These are phyloP conservation scores for Dryas drummondii DNA, from an alignment of 306 rosid species.

Conservation along the genomic window DNA sequence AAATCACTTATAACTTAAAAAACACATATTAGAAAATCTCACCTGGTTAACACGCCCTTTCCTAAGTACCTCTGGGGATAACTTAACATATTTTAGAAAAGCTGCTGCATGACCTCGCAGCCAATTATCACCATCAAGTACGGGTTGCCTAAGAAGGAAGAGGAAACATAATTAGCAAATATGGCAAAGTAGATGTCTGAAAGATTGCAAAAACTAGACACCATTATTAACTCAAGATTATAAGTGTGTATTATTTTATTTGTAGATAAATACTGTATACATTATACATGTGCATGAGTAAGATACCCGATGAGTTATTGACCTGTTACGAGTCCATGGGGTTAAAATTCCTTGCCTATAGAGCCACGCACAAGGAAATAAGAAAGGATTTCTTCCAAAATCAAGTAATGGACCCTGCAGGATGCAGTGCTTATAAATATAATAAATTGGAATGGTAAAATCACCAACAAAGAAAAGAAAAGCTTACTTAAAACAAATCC, in stretches of 20 bases:
- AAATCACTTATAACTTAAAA: not conserved
- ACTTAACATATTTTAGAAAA: slow-evolving; percentile 62
- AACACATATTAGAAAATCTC: slow-evolving; percentile 11
- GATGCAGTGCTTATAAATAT: slow-evolving; percentile 22
- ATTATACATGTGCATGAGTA: slow-evolving; percentile 29
- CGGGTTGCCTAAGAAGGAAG: slow-evolving; percentile 57
- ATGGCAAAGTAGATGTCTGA: not conserved
- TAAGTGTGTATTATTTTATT: not conserved
- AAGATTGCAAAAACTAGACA: slow-evolving; percentile 13
- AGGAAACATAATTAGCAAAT: slow-evolving; percentile 21
- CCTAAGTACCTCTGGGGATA: slow-evolving; percentile 76
- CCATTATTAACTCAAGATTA: not conserved
- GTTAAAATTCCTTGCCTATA: slow-evolving; percentile 83
- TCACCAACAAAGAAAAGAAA: slow-evolving; percentile 11
- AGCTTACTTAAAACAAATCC: slow-evolving; percentile 1
- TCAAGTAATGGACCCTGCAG: slow-evolving; percentile 94
- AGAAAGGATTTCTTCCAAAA: slow-evolving; percentile 78
- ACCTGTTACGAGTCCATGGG: slow-evolving; percentile 91
- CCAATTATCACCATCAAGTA: slow-evolving; percentile 90
- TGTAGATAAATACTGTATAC: slow-evolving; percentile 6
- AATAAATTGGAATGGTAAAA: slow-evolving; percentile 5
- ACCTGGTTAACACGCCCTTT: slow-evolving; percentile 93
- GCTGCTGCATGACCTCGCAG: slow-evolving; percentile 98
- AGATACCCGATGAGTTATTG: slow-evolving; percentile 38
- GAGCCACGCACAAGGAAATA: slow-evolving; percentile 82